phyloP scores from a whole-genome alignment of 2,329 filamentous ascomycete species.

The Colletotrichum orchidophilum region DNA sequence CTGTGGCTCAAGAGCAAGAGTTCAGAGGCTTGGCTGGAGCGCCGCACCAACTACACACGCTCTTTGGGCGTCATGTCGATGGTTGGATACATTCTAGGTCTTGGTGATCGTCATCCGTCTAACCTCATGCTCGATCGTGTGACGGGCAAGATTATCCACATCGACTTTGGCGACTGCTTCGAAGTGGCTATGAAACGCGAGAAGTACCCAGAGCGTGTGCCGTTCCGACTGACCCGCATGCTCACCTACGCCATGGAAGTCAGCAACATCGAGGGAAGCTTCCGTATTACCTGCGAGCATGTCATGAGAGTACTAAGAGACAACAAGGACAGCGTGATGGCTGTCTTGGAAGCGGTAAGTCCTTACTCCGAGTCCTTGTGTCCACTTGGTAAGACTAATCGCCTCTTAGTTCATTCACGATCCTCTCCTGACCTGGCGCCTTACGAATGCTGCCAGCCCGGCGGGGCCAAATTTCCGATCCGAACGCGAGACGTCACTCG shows the following conservation, averaged over 20 bases:
- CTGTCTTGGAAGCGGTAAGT: constrained; percentile 94
- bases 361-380: not conserved
- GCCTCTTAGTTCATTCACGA: constrained; percentile 90
- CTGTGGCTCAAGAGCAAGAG: constrained; percentile 99
- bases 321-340: constrained; percentile 99
- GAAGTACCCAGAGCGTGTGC: constrained; percentile 97
- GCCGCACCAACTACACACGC: constrained; percentile 97
- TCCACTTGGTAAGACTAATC: constrained; percentile 36
- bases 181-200: constrained; percentile 99
- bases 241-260: constrained; percentile 99
- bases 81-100: constrained; percentile 98
- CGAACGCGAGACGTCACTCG: constrained; percentile 65
- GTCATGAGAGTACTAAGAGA: constrained; percentile 96
- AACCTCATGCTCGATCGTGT: constrained; percentile 97
- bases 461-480: constrained; percentile 74
- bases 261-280: constrained; percentile 98
- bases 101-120: constrained; percentile 96
- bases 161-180: constrained; percentile 99
- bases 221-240: constrained; percentile 98
- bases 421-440: constrained; percentile 96
- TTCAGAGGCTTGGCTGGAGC: constrained; percentile 96
- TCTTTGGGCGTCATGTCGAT: constrained; percentile 99
- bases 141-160: constrained; percentile 97
- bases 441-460: constrained; percentile 72
- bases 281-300: constrained; percentile 97